Percentiles rank a stretch among this genome's conserved stretches.
Evolutionary conservation across 805 yeast species (phyloP).

Genomic region (Metschnikowia henanensis): DNA sequence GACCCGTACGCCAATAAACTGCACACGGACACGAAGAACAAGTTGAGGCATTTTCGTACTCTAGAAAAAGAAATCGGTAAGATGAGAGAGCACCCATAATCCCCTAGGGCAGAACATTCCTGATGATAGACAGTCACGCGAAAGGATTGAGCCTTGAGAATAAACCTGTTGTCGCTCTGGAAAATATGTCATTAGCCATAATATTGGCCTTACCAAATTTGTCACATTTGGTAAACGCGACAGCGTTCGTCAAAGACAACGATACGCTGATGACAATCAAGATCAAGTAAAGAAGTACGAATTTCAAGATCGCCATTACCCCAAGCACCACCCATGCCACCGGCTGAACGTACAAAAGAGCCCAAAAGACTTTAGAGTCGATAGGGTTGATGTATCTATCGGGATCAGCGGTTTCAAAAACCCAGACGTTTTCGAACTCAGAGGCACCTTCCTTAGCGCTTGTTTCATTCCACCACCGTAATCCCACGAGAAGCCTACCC

Average conservation of each 20-base stretch:
- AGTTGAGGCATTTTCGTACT: constrained; percentile 19
- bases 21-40: constrained; percentile 16
- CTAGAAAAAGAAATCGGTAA: background rate
- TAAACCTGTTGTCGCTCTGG: constrained; percentile 48
- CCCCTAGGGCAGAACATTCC: background rate
- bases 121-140: constrained; percentile 3
- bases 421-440: constrained; percentile 69
- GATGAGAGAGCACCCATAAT: background rate
- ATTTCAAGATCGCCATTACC: constrained; percentile 72
- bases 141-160: constrained; percentile 50
- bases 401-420: constrained; percentile 83
- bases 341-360: constrained; percentile 73
- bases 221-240: constrained; percentile 91
- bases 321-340: constrained; percentile 74
- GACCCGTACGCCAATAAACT: constrained; percentile 7
- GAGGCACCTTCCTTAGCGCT: constrained; percentile 40
- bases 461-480: constrained; percentile 95
- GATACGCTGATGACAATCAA: constrained; percentile 67
- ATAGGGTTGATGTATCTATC: constrained; percentile 78
- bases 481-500: constrained; percentile 86
- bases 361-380: constrained; percentile 89
- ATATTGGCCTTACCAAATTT: constrained; percentile 84
- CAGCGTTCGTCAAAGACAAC: constrained; percentile 76
- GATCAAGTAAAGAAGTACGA: constrained; percentile 66
- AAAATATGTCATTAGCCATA: constrained; percentile 57